Percentiles rank a stretch among this genome's conserved stretches.
phyloP scores from a whole-genome alignment of 345 rosid genomes.

The Moricandia moricandioides region DNA sequence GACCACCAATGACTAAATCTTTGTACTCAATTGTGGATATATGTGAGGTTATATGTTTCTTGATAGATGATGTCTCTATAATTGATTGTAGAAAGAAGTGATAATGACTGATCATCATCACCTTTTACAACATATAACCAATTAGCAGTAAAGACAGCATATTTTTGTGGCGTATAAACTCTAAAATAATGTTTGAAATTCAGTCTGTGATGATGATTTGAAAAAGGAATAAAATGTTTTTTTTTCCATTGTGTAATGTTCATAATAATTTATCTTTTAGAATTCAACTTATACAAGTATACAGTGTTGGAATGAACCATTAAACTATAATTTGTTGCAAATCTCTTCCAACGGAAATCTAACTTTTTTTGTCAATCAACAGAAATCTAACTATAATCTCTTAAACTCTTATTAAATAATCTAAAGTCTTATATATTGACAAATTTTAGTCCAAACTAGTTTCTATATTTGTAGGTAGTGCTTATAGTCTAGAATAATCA shows the following conservation, averaged over 20 bases:
- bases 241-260: neutral
- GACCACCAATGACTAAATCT: slow-evolving; percentile 32
- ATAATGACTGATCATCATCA: slow-evolving; percentile 24
- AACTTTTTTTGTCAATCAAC: no score
- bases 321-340: no score
- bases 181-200: neutral
- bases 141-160: neutral
- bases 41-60: neutral
- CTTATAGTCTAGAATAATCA: no score
- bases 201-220: slow-evolving; percentile 14
- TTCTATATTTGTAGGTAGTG: no score
- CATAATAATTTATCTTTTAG: slow-evolving; percentile 1
- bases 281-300: neutral
- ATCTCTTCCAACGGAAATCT: no score
- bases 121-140: neutral
- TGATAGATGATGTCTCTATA: slow-evolving; percentile 19
- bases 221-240: neutral
- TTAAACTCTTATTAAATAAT: no score
- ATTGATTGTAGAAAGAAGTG: slow-evolving; percentile 23
- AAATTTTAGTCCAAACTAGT: no score
- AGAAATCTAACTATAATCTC: no score
- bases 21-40: neutral
- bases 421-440: no score
- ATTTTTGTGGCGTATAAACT: slow-evolving; percentile 4
- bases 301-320: neutral